Evolutionary conservation across 2,329 filamentous ascomycete species (phyloP).

Genomic region (Pleurostoma richardsiae): DNA sequence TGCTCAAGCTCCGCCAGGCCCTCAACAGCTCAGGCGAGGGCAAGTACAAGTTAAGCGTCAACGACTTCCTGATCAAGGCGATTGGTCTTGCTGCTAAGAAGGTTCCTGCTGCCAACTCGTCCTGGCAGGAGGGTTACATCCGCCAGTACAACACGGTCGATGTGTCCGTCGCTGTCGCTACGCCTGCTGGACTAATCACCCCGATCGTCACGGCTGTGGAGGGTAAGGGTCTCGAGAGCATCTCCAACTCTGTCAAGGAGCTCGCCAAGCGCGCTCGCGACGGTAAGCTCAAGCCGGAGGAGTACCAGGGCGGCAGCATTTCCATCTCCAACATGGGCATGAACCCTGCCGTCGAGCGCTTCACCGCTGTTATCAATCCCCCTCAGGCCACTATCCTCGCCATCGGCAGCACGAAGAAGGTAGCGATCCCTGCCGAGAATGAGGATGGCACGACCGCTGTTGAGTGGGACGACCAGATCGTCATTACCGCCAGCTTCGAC

Average conservation of each 20-base stretch:
- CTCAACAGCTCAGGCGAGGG: slow-evolving; percentile 85
- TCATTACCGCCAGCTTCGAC: slow-evolving; percentile 92
- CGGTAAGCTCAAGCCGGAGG: slow-evolving; percentile 97
- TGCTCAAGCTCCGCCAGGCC: slow-evolving; percentile 90
- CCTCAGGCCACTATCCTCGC: slow-evolving; percentile 94
- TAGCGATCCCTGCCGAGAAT: slow-evolving; percentile 78
- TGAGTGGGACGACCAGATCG: slow-evolving; percentile 96
- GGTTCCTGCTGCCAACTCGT: slow-evolving; percentile 93
- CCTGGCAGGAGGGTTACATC: slow-evolving; percentile 86
- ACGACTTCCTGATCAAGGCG: slow-evolving; percentile 99
- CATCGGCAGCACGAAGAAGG: slow-evolving; percentile 92
- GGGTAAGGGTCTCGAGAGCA: slow-evolving; percentile 78
- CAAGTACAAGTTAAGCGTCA: slow-evolving; percentile 99
- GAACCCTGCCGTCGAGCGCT: slow-evolving; percentile 93
- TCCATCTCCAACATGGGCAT: slow-evolving; percentile 99
- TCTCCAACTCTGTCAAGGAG: slow-evolving; percentile 89
- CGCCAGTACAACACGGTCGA: slow-evolving; percentile 91
- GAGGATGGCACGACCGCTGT: slow-evolving; percentile 72
- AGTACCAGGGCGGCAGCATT: slow-evolving; percentile 98
- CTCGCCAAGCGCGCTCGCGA: slow-evolving; percentile 94
- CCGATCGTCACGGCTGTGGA: slow-evolving; percentile 92
- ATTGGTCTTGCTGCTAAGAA: slow-evolving; percentile 83
- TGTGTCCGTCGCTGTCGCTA: slow-evolving; percentile 92
- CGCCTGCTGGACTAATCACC: slow-evolving; percentile 90
- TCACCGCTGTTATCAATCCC: slow-evolving; percentile 98